A percentile compares a stretch with the other conserved stretches of the same genome.
phyloP scores from a whole-genome alignment of 2,329 filamentous ascomycete species.

The Arthrocladium fulminans region DNA sequence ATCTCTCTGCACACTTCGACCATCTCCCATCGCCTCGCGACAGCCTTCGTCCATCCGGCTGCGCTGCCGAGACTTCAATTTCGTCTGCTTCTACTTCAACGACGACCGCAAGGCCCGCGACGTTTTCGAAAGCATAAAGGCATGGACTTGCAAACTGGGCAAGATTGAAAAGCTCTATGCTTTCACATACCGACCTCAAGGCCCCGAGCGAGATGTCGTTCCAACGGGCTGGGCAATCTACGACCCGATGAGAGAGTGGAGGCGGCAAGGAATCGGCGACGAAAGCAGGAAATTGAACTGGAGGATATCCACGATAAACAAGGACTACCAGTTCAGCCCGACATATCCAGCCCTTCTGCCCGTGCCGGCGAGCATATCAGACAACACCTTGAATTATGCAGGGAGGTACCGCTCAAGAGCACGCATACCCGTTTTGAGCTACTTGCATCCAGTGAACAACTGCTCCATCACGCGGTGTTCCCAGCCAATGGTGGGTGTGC shows the following conservation, averaged over 20 bases:
- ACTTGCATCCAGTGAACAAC: constrained; percentile 93
- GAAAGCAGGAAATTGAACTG: constrained; percentile 73
- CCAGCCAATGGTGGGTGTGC: constrained; percentile 79
- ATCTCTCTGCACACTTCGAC: constrained; percentile 66
- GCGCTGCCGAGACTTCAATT: constrained; percentile 86
- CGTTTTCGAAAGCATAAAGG: constrained; percentile 77
- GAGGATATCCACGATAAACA: constrained; percentile 84
- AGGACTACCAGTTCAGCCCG: constrained; percentile 79
- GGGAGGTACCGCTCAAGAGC: constrained; percentile 78
- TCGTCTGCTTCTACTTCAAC: constrained; percentile 79
- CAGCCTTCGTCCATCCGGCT: constrained; percentile 75
- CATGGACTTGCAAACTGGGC: constrained; percentile 70
- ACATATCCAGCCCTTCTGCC: constrained; percentile 82
- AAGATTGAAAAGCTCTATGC: constrained; percentile 84
- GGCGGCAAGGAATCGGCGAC: constrained; percentile 74
- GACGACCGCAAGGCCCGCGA: constrained; percentile 65
- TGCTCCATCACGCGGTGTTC: constrained; percentile 94
- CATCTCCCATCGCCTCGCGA: constrained; percentile 59
- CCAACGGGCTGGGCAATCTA: constrained; percentile 73
- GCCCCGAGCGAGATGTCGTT: constrained; percentile 55
- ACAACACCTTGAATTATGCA: constrained; percentile 92
- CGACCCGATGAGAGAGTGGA: constrained; percentile 75
- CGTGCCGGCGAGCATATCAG: constrained; percentile 85
- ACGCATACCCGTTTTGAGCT: constrained; percentile 81
- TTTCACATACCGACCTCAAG: constrained; percentile 69